Conservation (phyloP, 352 stramenopile genomes). For the Saprolegnia diclina region DNA sequence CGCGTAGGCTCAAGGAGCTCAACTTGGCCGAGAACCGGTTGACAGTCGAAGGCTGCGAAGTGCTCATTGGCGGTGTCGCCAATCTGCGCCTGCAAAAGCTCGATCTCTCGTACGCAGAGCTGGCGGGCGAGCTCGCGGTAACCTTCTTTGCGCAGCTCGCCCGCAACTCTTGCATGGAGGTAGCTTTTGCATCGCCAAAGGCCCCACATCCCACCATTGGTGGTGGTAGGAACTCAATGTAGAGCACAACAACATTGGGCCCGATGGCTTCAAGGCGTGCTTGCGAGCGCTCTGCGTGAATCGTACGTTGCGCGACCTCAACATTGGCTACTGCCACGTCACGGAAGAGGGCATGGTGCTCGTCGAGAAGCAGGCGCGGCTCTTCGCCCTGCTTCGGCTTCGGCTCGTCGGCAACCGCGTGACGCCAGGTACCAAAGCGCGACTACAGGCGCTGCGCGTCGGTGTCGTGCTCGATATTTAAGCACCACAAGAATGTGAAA, state of each 20-base stretch:
- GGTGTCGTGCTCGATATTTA: conserved; percentile 25
- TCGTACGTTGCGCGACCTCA: conserved; percentile 51
- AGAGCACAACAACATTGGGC: conserved; percentile 62
- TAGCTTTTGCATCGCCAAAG: neutral
- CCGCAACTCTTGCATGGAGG: conserved; percentile 47
- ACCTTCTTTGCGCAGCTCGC: conserved; percentile 62
- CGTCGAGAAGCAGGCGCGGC: conserved; percentile 15
- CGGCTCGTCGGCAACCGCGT: conserved; percentile 17
- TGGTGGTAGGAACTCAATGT: conserved; percentile 38
- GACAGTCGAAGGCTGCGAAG: conserved; percentile 42
- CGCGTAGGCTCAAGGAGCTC: conserved; percentile 35
- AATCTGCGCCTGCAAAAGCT: conserved; percentile 46
- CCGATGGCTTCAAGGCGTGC: conserved; percentile 63
- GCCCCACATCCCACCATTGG: too few relatives aligned
- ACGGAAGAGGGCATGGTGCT: conserved; percentile 46
- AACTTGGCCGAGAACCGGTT: conserved; percentile 63
- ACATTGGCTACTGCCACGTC: conserved; percentile 66
- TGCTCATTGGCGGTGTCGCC: conserved; percentile 51
- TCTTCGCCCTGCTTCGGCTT: conserved; percentile 16
- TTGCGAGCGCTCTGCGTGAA: conserved; percentile 53
- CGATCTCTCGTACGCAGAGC: conserved; percentile 52
- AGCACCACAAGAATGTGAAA: neutral
- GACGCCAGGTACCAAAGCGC: neutral
- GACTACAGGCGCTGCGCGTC: neutral
- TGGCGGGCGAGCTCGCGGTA: conserved; percentile 50